Evolutionary conservation across 176 grass and related monocot genomes (phyloP).

Genomic region (Rhynchospora tenuis): DNA sequence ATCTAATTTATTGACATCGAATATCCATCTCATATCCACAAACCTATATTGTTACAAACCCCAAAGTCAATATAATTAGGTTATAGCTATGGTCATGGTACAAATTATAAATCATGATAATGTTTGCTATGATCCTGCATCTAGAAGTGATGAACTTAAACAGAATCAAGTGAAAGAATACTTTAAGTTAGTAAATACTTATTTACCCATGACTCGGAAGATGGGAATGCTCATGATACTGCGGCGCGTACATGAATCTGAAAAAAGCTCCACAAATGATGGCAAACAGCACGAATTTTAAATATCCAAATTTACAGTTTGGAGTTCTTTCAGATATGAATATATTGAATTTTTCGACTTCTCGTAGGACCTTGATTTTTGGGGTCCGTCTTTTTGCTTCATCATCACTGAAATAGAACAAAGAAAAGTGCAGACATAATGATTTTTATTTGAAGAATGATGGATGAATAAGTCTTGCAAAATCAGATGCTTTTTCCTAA

Average conservation of each 20-base stretch:
- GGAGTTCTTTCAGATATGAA: conserved; percentile 28
- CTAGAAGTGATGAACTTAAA: neutral
- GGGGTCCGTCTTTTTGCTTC: conserved; percentile 18
- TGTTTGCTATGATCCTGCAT: neutral
- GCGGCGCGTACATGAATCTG: conserved; percentile 25
- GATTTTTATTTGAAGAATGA: neutral
- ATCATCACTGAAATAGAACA: conserved; percentile 30
- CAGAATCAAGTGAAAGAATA: neutral
- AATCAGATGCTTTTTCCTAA: neutral
- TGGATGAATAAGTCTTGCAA: neutral
- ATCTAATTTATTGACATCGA: conserved; percentile 1
- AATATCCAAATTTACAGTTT: conserved; percentile 29
- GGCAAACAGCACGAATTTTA: conserved; percentile 34
- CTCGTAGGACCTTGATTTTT: conserved; percentile 30
- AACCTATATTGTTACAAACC: conserved; percentile 27
- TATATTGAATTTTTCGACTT: conserved; percentile 24
- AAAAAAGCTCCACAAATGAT: conserved; percentile 26
- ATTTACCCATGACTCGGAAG: conserved; percentile 6
- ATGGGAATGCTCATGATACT: neutral
- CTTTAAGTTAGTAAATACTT: neutral
- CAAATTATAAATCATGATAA: neutral
- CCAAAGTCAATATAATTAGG: neutral
- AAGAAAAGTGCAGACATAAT: neutral
- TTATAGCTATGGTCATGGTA: neutral
- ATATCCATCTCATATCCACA: conserved; percentile 32